phyloP scores from a whole-genome alignment of 306 rosid species.

The Sphenostylis stenocarpa region DNA sequence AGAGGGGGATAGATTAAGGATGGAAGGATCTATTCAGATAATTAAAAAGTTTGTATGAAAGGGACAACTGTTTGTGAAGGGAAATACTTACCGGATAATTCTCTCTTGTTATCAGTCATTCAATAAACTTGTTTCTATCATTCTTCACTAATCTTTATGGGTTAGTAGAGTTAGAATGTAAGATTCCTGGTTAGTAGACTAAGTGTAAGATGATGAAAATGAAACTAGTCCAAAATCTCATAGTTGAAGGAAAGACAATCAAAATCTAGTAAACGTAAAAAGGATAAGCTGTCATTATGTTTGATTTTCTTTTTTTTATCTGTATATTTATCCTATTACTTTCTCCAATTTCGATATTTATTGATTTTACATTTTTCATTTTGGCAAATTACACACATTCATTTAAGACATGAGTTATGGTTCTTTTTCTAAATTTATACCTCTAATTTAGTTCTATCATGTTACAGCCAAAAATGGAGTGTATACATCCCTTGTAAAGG shows the following conservation, averaged over 20 bases:
- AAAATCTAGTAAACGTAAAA: conserved; percentile 11
- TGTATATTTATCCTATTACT: conserved; percentile 28
- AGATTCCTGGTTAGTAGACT: conserved; percentile 9
- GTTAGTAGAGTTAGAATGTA: too few species aligned
- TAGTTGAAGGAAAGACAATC: conserved; percentile 7
- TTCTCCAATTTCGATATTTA: background rate
- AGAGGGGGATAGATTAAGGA: background rate
- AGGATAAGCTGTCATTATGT: background rate
- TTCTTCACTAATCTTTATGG: too few species aligned
- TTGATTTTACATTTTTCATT: background rate
- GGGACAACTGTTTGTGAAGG: background rate
- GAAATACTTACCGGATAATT: background rate
- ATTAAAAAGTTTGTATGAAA: background rate
- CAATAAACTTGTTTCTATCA: background rate
- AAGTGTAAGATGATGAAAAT: conserved; percentile 19
- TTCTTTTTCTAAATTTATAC: conserved; percentile 12
- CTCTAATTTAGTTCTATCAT: conserved; percentile 31
- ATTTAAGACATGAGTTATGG: background rate
- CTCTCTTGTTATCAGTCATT: background rate
- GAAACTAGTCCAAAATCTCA: background rate
- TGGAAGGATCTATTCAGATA: background rate
- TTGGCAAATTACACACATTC: conserved; percentile 4
- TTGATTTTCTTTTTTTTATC: background rate
- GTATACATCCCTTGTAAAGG: conserved; percentile 68
- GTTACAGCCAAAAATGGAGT: conserved; percentile 90